Evolutionary conservation across 257 asterid species (phyloP).

Genomic region (Solanum lycopersicoides): DNA sequence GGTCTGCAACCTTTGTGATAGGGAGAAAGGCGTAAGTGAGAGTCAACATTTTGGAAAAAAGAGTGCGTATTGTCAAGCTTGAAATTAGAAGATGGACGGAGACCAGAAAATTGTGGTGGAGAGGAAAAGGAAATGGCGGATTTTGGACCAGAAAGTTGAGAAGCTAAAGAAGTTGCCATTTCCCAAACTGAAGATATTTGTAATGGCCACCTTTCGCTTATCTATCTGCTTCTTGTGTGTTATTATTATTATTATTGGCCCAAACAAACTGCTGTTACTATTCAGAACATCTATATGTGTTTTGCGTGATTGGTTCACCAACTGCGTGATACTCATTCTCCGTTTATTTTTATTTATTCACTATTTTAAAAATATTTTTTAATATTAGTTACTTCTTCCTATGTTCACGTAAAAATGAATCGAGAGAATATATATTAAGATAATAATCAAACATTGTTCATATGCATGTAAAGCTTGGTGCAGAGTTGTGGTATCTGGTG

Average conservation of each 20-base stretch:
- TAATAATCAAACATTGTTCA: neutral
- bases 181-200: conserved; percentile 16
- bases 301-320: neutral
- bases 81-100: conserved; percentile 46
- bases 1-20: conserved; percentile 41
- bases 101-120: conserved; percentile 47
- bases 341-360: too few relatives aligned
- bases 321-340: too few relatives aligned
- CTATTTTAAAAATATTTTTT: too few relatives aligned
- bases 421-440: neutral
- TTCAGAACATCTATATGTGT: neutral
- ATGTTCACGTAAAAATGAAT: neutral
- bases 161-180: conserved; percentile 21
- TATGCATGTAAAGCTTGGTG: neutral
- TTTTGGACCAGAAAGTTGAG: conserved; percentile 13
- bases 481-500: neutral
- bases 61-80: conserved; percentile 25
- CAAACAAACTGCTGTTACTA: neutral
- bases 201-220: neutral
- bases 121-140: neutral
- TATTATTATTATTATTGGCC: neutral
- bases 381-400: neutral
- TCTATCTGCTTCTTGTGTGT: neutral
- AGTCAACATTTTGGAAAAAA: conserved; percentile 35
- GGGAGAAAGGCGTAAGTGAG: conserved; percentile 47